A percentile compares a stretch with the other conserved stretches of the same genome.
Conservation (phyloP, 169 alveolate genomes). For the Eimeria falciformis region DNA sequence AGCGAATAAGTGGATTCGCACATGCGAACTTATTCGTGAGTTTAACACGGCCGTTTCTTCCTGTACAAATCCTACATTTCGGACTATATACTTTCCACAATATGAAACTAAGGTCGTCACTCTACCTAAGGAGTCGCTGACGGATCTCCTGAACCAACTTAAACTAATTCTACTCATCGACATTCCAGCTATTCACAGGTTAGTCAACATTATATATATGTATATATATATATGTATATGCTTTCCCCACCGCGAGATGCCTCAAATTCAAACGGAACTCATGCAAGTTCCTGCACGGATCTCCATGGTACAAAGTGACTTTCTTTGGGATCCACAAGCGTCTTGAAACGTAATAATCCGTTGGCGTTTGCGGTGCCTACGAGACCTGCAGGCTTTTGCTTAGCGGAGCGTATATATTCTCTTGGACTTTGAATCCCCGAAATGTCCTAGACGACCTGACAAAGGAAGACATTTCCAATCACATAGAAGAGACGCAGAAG, state of each 20-base stretch:
- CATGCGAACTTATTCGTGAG: constrained; percentile 27
- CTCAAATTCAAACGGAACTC: too few relatives aligned
- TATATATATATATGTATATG: too few relatives aligned
- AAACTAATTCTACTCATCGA: not conserved
- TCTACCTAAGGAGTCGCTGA: constrained; percentile 11
- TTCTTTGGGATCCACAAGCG: too few relatives aligned
- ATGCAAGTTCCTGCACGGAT: too few relatives aligned
- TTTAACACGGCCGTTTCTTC: constrained; percentile 44
- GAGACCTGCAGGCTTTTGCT: constrained; percentile 29
- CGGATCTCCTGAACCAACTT: constrained; percentile 15
- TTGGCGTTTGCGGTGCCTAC: too few relatives aligned
- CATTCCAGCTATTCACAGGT: constrained; percentile 47
- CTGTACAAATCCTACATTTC: constrained; percentile 27
- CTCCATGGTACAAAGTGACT: too few relatives aligned
- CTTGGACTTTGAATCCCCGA: constrained; percentile 19
- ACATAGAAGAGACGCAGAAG: not conserved
- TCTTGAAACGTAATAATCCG: too few relatives aligned
- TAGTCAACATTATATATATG: not conserved
- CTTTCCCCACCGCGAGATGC: too few relatives aligned
- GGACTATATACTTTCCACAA: constrained; percentile 44
- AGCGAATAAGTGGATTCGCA: constrained; percentile 38
- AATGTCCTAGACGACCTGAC: not conserved
- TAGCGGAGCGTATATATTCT: constrained; percentile 40
- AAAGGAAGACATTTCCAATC: constrained; percentile 1
- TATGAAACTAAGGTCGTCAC: constrained; percentile 24